Conservation (phyloP, 2,329 filamentous ascomycete genomes). For the Podosphaera fusca region DNA sequence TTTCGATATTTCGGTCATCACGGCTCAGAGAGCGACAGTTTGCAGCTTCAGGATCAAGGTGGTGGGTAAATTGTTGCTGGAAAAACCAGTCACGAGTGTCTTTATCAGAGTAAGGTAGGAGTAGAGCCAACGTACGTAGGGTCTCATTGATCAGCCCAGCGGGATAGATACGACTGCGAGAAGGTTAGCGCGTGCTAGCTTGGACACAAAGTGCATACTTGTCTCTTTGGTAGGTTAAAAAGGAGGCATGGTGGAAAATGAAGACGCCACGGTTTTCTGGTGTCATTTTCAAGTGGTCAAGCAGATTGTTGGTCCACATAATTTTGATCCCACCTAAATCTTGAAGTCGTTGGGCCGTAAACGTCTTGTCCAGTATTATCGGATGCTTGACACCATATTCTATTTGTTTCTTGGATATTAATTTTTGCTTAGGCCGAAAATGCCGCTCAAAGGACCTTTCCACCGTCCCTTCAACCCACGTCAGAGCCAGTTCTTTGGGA, state of each 20-base stretch:
- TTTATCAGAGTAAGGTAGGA: conserved; percentile 2
- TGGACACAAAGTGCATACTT: neutral
- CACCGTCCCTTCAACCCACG: conserved; percentile 4
- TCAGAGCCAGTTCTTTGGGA: conserved; percentile 2
- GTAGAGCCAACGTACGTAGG: conserved; percentile 1
- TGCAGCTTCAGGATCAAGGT: conserved; percentile 2
- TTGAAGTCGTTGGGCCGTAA: conserved; percentile 1
- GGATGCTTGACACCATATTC: neutral
- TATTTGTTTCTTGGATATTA: neutral
- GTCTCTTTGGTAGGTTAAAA: conserved; percentile 2
- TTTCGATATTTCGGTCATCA: conserved; percentile 3
- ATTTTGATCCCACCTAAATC: conserved; percentile 1
- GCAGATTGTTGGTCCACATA: conserved; percentile 4
- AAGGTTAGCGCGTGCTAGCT: neutral
- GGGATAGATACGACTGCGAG: conserved; percentile 2
- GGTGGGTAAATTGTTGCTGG: conserved; percentile 1
- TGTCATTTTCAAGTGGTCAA: conserved; percentile 3
- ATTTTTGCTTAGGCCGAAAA: conserved; percentile 1
- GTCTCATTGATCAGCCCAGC: conserved; percentile 3
- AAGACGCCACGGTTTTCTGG: neutral
- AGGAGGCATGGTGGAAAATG: conserved; percentile 4
- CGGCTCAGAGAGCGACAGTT: conserved; percentile 1
- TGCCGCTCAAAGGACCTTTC: conserved; percentile 2
- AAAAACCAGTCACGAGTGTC: conserved; percentile 3
- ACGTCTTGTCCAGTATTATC: conserved; percentile 2